Evolutionary conservation across 1,284 basidiomycete species (phyloP).

Genomic region (Boletus sp.): DNA sequence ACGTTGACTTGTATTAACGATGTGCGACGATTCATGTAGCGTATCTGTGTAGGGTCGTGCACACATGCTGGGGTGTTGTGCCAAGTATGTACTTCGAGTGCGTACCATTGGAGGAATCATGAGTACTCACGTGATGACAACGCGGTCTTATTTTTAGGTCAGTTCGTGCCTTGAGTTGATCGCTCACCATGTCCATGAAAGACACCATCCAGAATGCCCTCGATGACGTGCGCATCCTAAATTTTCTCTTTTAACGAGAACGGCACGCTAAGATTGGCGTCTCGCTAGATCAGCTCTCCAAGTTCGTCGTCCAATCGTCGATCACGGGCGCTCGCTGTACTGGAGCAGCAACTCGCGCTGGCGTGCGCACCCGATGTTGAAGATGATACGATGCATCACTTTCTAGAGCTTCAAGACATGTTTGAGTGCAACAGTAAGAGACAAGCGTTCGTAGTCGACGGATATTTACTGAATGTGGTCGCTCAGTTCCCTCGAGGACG

Average conservation of each 20-base stretch:
- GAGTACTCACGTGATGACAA: not conserved
- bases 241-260: not conserved
- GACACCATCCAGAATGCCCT: conserved; percentile 54
- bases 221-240: conserved; percentile 51
- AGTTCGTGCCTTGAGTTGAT: not conserved
- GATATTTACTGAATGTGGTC: conserved; percentile 3
- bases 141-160: conserved; percentile 14
- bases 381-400: conserved; percentile 45
- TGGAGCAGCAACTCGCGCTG: conserved; percentile 59
- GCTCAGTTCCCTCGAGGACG: conserved; percentile 56
- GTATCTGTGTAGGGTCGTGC: too few relatives aligned
- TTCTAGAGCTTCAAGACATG: conserved; percentile 64
- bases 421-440: conserved; percentile 73
- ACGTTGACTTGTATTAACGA: too few relatives aligned
- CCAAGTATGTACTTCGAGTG: too few relatives aligned
- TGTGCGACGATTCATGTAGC: too few relatives aligned
- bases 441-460: conserved; percentile 1
- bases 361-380: conserved; percentile 44
- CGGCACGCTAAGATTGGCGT: conserved; percentile 13
- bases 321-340: conserved; percentile 47
- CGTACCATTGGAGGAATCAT: too few relatives aligned
- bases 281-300: conserved; percentile 54
- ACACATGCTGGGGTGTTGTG: too few relatives aligned
- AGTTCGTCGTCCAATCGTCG: conserved; percentile 49
- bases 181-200: conserved; percentile 36